Evolutionary conservation across 2,329 filamentous ascomycete genomes (phyloP).

Genomic region (Pestalotiopsis sp.): DNA sequence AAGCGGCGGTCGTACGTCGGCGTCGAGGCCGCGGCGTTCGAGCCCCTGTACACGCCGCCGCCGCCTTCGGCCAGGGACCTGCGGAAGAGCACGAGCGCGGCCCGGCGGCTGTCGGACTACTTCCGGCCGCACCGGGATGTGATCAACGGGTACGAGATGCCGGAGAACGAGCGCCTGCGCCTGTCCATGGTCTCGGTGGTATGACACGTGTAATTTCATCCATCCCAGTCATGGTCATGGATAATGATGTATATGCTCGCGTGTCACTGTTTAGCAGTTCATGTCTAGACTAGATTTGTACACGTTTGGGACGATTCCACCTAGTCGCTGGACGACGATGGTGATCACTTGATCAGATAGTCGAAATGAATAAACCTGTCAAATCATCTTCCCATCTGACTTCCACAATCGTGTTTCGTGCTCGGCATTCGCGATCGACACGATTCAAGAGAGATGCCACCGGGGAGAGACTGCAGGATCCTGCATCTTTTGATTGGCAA

Average conservation of each 20-base stretch:
- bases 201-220: background rate
- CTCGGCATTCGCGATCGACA: background rate
- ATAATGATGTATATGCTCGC: background rate
- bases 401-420: background rate
- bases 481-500: background rate
- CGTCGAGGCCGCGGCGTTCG: background rate
- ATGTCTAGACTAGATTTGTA: background rate
- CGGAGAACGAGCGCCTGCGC: background rate
- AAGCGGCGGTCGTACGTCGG: constrained; percentile 1
- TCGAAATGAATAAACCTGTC: background rate
- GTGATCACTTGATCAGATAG: background rate
- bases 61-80: background rate
- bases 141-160: background rate
- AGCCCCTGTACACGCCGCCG: background rate
- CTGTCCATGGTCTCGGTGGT: background rate
- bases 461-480: background rate
- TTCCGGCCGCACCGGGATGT: constrained; percentile 4
- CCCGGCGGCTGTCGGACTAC: constrained; percentile 12
- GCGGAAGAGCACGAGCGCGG: background rate
- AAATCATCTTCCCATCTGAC: background rate
- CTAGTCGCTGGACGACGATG: background rate
- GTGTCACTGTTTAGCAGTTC: background rate
- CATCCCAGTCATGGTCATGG: too few relatives aligned
- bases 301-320: background rate
- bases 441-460: background rate